Evolutionary conservation across 2,329 filamentous ascomycete genomes (phyloP).

Genomic region (Fusarium pseudonygamai): DNA sequence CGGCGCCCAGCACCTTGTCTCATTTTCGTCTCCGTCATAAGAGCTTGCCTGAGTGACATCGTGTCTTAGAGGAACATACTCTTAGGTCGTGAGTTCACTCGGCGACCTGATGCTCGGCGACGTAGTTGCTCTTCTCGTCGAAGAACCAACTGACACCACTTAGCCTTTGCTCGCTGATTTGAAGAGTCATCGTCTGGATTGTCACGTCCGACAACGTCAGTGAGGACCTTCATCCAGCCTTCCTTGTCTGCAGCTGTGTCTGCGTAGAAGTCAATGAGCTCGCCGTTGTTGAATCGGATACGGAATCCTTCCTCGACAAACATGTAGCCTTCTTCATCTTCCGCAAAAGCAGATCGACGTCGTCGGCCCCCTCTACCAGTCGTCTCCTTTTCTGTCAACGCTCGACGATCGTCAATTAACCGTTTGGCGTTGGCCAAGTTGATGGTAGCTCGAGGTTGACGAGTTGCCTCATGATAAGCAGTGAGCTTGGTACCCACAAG

Average conservation of each 20-base stretch:
- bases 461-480: constrained; percentile 93
- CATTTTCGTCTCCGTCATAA: constrained; percentile 27
- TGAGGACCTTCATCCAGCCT: constrained; percentile 90
- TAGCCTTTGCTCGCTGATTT: constrained; percentile 58
- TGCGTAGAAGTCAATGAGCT: constrained; percentile 98
- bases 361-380: constrained; percentile 79
- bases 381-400: constrained; percentile 85
- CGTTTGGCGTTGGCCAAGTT: constrained; percentile 93
- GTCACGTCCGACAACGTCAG: constrained; percentile 72
- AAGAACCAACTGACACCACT: constrained; percentile 75
- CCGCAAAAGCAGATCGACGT: constrained; percentile 93
- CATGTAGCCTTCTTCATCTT: constrained; percentile 99
- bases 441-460: constrained; percentile 95
- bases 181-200: constrained; percentile 58
- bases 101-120: constrained; percentile 61
- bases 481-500: constrained; percentile 90
- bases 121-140: constrained; percentile 70
- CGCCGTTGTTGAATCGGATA: constrained; percentile 97
- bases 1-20: constrained; percentile 39
- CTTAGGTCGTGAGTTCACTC: constrained; percentile 66
- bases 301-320: constrained; percentile 99
- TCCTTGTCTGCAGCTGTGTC: constrained; percentile 89
- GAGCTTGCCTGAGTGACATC: constrained; percentile 5
- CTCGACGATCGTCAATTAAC: constrained; percentile 89
- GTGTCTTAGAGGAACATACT: constrained; percentile 61